Base-by-base conservation (phyloP, 176 grass and related monocot species). In the Panicum miliaceum region DNA sequence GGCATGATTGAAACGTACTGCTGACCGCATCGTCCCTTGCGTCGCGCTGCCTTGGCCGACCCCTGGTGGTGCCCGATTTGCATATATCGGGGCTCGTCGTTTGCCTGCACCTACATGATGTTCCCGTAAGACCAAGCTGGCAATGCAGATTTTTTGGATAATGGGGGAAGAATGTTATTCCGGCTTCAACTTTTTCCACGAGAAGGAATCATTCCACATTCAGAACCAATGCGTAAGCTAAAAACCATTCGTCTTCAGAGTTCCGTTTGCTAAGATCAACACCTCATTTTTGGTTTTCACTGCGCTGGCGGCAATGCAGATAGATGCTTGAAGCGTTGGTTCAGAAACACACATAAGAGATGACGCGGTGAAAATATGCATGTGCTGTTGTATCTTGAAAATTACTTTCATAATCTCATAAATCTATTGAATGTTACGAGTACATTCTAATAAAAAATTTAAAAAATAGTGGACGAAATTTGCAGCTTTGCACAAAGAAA, bases 1-100 rank as follows among this genome's bases (percentile, higher is more conserved):
- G 22, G 11, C 29, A 73, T 78, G 88, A 86, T 90, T 73, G 83
- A 37, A 68, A 75, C 85, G 27, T 26, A 23, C 71, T 35, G 78
- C 77, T 52, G 36, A 59, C 84, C 78, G 40, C 83, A 8, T 68
- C 72, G 56, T 76, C 77, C 65, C 77, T 16, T 80, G 0, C 60
- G 18, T 61, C 58, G 46, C 68, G 0, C 62, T 29, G 12, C 62
- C 0, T 18, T 69, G 25, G 52, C 32, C 13, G 27, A 4, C 27
- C 41, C 74, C 7, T 6, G 7, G 36, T 8, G 58, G 8, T 52
- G 37, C 52, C 20, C 22, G 61, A 18, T 52, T 15, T 57, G 11
- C 84, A 29, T 11, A 58, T n/a, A 26, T 61, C 46, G 3, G 38
- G n/a, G 71, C 51, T 76, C 50, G 22, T 76, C 71, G 23, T 47